A percentile compares a stretch with the other conserved stretches of the same genome.
Evolutionary conservation across 352 stramenopile species (phyloP).

Genomic region (Pythium aquatile): DNA sequence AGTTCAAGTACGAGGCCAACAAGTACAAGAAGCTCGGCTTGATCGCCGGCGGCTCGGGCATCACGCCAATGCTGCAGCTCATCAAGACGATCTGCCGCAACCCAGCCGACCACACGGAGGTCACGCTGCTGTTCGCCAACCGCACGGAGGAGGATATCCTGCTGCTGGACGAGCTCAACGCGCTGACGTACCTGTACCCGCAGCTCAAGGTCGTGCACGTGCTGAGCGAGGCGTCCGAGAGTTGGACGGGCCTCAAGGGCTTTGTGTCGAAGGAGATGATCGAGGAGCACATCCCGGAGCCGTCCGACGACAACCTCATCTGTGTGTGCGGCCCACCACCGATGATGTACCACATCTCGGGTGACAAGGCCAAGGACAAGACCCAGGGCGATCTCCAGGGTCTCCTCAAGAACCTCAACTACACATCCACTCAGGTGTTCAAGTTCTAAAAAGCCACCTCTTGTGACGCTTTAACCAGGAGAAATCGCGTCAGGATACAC

Average conservation of each 20-base stretch:
- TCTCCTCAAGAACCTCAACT: slow-evolving; percentile 81
- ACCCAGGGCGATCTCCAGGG: slow-evolving; percentile 84
- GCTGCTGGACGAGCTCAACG: slow-evolving; percentile 82
- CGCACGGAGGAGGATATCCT: slow-evolving; percentile 88
- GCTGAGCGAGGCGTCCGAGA: slow-evolving; percentile 62
- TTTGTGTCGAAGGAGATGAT: slow-evolving; percentile 86
- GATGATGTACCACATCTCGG: slow-evolving; percentile 90
- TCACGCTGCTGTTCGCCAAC: slow-evolving; percentile 52
- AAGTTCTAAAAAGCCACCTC: slow-evolving; percentile 56
- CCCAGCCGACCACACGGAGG: slow-evolving; percentile 78
- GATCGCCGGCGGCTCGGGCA: slow-evolving; percentile 88
- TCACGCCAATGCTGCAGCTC: slow-evolving; percentile 91
- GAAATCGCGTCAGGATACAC: neutral
- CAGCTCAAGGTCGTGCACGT: slow-evolving; percentile 77
- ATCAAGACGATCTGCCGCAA: slow-evolving; percentile 84
- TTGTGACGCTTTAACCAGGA: neutral
- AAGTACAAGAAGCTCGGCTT: slow-evolving; percentile 88
- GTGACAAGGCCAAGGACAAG: slow-evolving; percentile 84
- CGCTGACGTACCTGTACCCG: slow-evolving; percentile 77
- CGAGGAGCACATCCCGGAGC: slow-evolving; percentile 72
- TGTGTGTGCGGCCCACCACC: slow-evolving; percentile 87
- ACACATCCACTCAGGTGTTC: slow-evolving; percentile 78
- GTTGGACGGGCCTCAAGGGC: slow-evolving; percentile 68
- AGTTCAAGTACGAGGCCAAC: slow-evolving; percentile 87
- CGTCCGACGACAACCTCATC: slow-evolving; percentile 78